Evolutionary conservation across 2,329 filamentous ascomycete species (phyloP).

Genomic region (Diaporthe amygdali): DNA sequence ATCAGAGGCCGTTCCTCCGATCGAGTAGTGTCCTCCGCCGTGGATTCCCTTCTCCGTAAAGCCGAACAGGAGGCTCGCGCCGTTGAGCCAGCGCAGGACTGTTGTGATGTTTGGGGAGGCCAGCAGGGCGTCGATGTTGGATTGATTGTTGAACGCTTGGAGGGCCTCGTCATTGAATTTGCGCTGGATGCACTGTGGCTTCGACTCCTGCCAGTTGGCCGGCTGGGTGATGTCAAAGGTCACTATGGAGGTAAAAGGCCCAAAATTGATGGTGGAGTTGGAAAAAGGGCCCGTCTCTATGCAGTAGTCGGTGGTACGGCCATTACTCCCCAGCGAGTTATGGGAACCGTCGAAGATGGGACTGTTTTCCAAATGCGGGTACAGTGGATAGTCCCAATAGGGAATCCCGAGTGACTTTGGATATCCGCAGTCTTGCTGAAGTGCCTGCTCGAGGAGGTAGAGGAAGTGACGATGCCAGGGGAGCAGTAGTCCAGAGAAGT

Average conservation of each 20-base stretch:
- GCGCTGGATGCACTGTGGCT: conserved; percentile 20
- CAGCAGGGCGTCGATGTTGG: conserved; percentile 26
- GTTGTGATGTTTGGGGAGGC: conserved; percentile 25
- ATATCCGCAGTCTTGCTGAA: conserved; percentile 20
- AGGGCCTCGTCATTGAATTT: conserved; percentile 19
- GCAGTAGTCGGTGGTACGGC: conserved; percentile 27
- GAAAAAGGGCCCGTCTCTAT: conserved; percentile 33
- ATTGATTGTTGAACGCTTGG: conserved; percentile 20
- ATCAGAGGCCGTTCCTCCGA: conserved; percentile 12
- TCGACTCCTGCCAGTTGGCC: conserved; percentile 5
- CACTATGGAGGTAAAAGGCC: conserved; percentile 24
- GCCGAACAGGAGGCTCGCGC: conserved; percentile 5
- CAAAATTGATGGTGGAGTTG: conserved; percentile 29
- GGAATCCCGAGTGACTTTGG: conserved; percentile 17
- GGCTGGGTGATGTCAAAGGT: conserved; percentile 27
- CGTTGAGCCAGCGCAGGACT: conserved; percentile 24
- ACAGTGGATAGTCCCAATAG: conserved; percentile 22
- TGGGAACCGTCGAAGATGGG: conserved; percentile 18
- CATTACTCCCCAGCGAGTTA: conserved; percentile 21
- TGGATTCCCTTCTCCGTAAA: conserved; percentile 17
- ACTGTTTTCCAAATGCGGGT: conserved; percentile 14
- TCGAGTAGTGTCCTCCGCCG: conserved; percentile 13
- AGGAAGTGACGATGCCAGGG: conserved; percentile 22
- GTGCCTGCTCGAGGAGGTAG: conserved; percentile 3
- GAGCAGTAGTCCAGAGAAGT: conserved; percentile 15